Evolutionary conservation across 371 early-diverging fungal genomes (phyloP).

Genomic region (Mortierella sp.): DNA sequence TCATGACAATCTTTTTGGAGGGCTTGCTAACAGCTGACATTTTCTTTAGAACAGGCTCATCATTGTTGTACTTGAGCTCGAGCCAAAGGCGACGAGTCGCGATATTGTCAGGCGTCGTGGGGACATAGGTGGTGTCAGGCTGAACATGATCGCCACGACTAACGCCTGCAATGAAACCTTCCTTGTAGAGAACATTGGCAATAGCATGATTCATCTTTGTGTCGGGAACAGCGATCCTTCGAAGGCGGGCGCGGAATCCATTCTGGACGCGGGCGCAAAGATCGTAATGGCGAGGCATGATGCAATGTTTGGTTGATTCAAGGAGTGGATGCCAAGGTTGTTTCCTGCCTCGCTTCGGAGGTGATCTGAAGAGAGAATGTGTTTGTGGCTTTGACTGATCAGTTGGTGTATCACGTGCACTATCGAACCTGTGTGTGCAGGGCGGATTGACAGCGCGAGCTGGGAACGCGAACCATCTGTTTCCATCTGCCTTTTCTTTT

Average conservation of each 20-base stretch:
- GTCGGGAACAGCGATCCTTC: conserved; percentile 90
- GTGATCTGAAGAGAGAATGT: neutral
- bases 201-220: conserved; percentile 92
- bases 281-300: conserved; percentile 89
- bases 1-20: conserved; percentile 83
- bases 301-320: conserved; percentile 12
- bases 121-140: conserved; percentile 76
- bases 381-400: neutral
- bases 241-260: conserved; percentile 85
- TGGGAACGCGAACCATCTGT: conserved; percentile 9
- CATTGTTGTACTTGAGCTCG: conserved; percentile 91
- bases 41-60: conserved; percentile 80
- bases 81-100: conserved; percentile 94
- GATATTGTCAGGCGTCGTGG: conserved; percentile 86
- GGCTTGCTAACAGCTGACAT: conserved; percentile 88
- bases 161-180: conserved; percentile 91
- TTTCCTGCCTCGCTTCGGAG: neutral
- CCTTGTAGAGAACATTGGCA: conserved; percentile 87
- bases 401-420: neutral
- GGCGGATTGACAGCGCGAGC: neutral
- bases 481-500: conserved; percentile 5
- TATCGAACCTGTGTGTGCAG: neutral
- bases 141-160: conserved; percentile 84
- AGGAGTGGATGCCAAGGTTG: neutral
- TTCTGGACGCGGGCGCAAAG: conserved; percentile 95